Base-by-base conservation (phyloP, 345 rosid genomes). In the Bruguiera sexangula region DNA sequence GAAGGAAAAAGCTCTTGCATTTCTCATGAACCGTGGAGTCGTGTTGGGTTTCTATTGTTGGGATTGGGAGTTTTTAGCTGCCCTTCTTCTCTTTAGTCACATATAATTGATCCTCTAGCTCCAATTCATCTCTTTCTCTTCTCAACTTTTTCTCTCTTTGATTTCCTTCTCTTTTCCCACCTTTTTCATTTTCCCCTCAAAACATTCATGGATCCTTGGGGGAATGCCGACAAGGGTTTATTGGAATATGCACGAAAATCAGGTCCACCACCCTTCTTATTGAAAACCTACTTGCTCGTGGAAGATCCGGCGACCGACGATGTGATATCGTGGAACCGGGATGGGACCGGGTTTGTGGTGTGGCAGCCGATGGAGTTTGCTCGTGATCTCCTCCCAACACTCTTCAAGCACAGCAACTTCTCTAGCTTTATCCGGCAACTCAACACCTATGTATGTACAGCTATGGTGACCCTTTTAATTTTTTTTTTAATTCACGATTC, bases 361-460 rank as follows among this genome's bases (percentile, higher is more conserved):
- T 89, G 96, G 97, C 90, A 86, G 66, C 85, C 89, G 60, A 85
- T 87, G 15, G 96, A 92, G 78, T 89, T 92, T 62, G 85, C 94
- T 5, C 79, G 90, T 60, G 97, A 92, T 79, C 85, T 92, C 60
- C 81, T 92, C 32, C 97, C 96, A 0, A 89, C 85, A 19, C 89
- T 88, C 70, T 92, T 92, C 85, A 92, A 92, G 83, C 96, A 92
- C 64, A 84, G 89, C 86, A 89, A 92, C 77, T 92, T 92, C 89
- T 89, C 97, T 31, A 89, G 96, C 89, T 92, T 92, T 53, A 88
- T 91, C 78, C 89, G 97, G 4, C 95, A 91, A 75, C 97, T 91
- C 81, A 91, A 91, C 54, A 91, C 97, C 68, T 92, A 89, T 37
- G 97, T 91, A 84, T 52, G 95, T 84, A 64, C 36, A 22, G 32